phyloP scores from a whole-genome alignment of 1,284 basidiomycete genomes.

The Leccinum griseonigrum region DNA sequence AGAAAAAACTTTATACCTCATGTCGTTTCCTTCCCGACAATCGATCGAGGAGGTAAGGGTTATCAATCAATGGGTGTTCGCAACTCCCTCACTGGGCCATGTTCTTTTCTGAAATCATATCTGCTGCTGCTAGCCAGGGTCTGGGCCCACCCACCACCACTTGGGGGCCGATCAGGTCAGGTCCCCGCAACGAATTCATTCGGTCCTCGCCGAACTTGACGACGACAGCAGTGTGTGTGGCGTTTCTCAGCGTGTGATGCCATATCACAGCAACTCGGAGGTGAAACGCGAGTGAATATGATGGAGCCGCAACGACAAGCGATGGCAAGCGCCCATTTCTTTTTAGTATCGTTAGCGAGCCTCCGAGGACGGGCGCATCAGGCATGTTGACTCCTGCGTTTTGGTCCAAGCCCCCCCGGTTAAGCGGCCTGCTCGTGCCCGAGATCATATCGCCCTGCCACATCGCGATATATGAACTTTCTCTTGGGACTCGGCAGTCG shows the following conservation, averaged over 20 bases:
- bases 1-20: constrained; percentile 18
- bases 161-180: background rate
- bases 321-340: background rate
- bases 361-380: background rate
- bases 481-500: background rate
- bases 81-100: background rate
- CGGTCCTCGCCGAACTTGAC: background rate
- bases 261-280: background rate
- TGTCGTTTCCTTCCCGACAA: constrained; percentile 8
- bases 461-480: background rate
- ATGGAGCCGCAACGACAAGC: background rate
- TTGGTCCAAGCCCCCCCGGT: background rate
- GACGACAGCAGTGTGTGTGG: background rate
- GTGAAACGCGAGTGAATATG: background rate
- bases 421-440: background rate
- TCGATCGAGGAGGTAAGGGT: constrained; percentile 11
- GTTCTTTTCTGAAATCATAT: background rate
- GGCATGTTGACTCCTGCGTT: background rate
- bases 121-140: background rate
- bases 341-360: background rate
- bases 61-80: background rate
- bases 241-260: background rate
- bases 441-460: background rate
- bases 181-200: background rate
- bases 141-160: background rate